phyloP scores from a whole-genome alignment of 371 early-diverging fungal species.

The Rhizopus stolonifer region DNA sequence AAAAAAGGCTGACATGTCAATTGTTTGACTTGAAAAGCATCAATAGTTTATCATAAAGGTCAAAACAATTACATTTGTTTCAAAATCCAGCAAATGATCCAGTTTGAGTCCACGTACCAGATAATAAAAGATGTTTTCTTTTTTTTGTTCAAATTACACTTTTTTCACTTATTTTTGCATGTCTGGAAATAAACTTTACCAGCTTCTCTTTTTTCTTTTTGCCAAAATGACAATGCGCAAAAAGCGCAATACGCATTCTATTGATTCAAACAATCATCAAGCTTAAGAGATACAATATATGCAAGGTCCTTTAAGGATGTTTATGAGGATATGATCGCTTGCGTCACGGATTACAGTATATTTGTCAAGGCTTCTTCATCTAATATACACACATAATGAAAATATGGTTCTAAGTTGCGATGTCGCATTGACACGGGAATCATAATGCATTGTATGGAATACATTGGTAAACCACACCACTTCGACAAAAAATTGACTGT shows the following conservation, averaged over 20 bases:
- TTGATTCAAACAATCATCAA: constrained; percentile 18
- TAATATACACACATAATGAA: constrained; percentile 8
- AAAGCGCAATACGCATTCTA: constrained; percentile 12
- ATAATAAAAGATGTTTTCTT: no score
- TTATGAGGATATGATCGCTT: constrained; percentile 14
- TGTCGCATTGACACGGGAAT: constrained; percentile 8
- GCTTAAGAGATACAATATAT: constrained; percentile 16
- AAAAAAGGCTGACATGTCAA: no score
- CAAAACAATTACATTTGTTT: no score
- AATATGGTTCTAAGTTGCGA: constrained; percentile 9
- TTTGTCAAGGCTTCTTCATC: constrained; percentile 13
- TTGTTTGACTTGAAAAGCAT: no score
- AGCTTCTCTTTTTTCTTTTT: constrained; percentile 15
- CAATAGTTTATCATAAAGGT: no score
- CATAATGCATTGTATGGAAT: constrained; percentile 11
- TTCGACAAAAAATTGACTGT: constrained; percentile 9
- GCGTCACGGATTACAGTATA: constrained; percentile 15
- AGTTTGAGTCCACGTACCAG: no score
- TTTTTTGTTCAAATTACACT: no score
- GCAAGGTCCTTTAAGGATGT: constrained; percentile 17
- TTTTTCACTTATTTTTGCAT: no score
- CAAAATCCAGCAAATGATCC: no score
- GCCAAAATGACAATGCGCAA: constrained; percentile 15
- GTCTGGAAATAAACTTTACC: constrained; percentile 11
- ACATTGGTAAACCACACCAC: constrained; percentile 6